Evolutionary conservation across 148 eudicot species (phyloP).

Genomic region (Chenopodium suecicum): DNA sequence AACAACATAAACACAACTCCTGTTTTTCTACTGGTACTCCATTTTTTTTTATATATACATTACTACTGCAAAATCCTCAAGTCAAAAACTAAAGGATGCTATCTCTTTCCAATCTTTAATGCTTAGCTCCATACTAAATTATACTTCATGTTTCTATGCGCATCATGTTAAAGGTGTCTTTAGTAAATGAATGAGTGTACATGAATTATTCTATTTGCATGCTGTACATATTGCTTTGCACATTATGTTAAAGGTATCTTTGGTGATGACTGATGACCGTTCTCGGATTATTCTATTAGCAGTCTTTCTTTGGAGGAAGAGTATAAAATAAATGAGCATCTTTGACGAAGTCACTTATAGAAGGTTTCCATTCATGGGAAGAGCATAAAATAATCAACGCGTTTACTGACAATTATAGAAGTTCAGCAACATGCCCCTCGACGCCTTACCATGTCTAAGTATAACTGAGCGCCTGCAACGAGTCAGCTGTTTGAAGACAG

Average conservation of each 20-base stretch:
- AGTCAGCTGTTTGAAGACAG: background rate
- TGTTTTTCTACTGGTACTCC: too few relatives aligned
- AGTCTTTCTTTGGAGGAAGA: slow-evolving; percentile 30
- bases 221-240: background rate
- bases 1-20: too few relatives aligned
- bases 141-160: background rate
- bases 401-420: background rate
- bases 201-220: background rate
- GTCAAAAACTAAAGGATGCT: too few relatives aligned
- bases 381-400: background rate
- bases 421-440: background rate
- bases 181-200: background rate
- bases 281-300: background rate
- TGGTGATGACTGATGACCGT: background rate
- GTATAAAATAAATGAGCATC: background rate
- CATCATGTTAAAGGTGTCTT: background rate
- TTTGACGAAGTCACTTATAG: background rate
- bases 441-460: background rate
- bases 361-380: background rate
- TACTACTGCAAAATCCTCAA: too few relatives aligned
- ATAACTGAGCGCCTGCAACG: background rate
- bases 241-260: background rate
- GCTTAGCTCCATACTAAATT: background rate
- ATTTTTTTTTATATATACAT: too few relatives aligned
- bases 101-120: too few relatives aligned